Percentiles rank a stretch among this genome's conserved stretches.
Evolutionary conservation across 441 rosid species (phyloP).

Genomic region (Pelargonium citronellum): DNA sequence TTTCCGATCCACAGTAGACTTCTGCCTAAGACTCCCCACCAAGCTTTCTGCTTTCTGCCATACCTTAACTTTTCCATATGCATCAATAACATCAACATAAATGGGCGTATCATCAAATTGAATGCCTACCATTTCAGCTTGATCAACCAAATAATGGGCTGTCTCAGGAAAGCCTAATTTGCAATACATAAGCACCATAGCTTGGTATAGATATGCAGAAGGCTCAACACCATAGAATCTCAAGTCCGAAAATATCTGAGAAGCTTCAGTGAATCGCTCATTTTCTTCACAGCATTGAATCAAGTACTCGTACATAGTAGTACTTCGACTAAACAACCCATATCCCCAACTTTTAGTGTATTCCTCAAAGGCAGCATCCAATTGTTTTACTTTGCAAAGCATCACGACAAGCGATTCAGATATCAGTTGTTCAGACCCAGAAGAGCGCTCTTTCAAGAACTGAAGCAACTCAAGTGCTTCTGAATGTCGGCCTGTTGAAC

Average conservation of each 20-base stretch:
- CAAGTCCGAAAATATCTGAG: constrained; percentile 81
- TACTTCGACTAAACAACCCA: constrained; percentile 42
- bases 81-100: constrained; percentile 57
- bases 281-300: constrained; percentile 60
- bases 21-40: constrained; percentile 67
- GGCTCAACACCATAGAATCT: constrained; percentile 55
- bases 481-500: constrained; percentile 63
- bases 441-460: constrained; percentile 50
- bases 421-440: constrained; percentile 44
- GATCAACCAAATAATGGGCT: constrained; percentile 57
- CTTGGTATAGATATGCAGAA: constrained; percentile 44
- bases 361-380: constrained; percentile 62
- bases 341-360: constrained; percentile 42
- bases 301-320: constrained; percentile 62
- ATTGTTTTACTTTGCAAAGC: constrained; percentile 62
- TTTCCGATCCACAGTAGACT: constrained; percentile 53
- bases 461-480: constrained; percentile 86
- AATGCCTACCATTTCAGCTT: constrained; percentile 52
- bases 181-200: constrained; percentile 58
- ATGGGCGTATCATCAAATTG: constrained; percentile 39
- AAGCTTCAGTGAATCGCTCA: constrained; percentile 61
- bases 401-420: constrained; percentile 61
- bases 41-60: constrained; percentile 91
- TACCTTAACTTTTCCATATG: constrained; percentile 62
- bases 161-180: constrained; percentile 85